Evolutionary conservation across 208 protist genomes (phyloP).

Genomic region (Trypanosoma melophagium): DNA sequence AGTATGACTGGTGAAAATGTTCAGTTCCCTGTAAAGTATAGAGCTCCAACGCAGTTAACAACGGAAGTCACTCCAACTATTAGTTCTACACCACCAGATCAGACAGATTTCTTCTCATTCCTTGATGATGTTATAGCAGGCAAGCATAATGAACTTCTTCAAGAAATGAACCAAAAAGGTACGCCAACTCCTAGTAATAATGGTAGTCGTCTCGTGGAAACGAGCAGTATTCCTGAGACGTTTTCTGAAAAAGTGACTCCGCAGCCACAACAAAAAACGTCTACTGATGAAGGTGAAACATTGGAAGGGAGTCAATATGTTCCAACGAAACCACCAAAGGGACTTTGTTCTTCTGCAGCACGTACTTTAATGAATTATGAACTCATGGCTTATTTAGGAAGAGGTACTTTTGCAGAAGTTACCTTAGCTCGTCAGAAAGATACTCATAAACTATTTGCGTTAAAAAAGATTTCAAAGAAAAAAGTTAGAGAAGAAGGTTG

Average conservation of each 20-base stretch:
- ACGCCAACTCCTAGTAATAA: too few relatives aligned
- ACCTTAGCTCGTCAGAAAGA: constrained; percentile 72
- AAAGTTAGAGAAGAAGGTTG: constrained; percentile 79
- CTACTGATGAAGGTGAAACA: background rate
- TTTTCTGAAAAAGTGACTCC: background rate
- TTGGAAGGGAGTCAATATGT: background rate
- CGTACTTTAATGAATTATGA: constrained; percentile 84
- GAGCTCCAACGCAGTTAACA: background rate
- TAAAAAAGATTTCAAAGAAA: constrained; percentile 88
- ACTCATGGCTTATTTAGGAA: constrained; percentile 83
- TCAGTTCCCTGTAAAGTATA: too few relatives aligned
- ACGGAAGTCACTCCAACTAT: background rate
- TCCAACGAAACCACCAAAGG: background rate
- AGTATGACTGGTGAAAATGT: too few relatives aligned
- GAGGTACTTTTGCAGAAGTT: constrained; percentile 83
- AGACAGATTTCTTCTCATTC: constrained; percentile 60
- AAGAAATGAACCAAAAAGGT: constrained; percentile 31
- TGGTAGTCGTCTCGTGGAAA: background rate
- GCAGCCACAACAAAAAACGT: background rate
- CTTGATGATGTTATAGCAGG: constrained; percentile 68
- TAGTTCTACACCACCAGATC: background rate
- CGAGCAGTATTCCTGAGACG: background rate
- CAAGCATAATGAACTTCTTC: constrained; percentile 53
- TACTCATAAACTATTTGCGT: constrained; percentile 71
- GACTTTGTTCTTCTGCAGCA: constrained; percentile 48